Percentiles rank a stretch among this genome's conserved stretches.
phyloP scores from a whole-genome alignment of 2,329 filamentous ascomycete species.

The Cryoendolithus antarcticus region DNA sequence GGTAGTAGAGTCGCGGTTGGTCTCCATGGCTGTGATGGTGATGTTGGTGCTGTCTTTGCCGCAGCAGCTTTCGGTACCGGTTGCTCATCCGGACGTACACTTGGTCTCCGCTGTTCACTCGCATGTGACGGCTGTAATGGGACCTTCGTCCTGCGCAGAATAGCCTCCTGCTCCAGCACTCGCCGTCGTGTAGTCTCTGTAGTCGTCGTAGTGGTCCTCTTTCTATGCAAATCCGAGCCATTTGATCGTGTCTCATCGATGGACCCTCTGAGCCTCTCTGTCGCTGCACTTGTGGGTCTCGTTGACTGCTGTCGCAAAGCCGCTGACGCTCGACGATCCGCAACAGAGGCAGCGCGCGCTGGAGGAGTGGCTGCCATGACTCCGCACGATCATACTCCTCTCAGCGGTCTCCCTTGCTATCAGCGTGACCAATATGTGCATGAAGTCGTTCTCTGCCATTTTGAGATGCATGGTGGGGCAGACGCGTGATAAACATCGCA shows the following conservation, averaged over 20 bases:
- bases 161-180: conserved; percentile 3
- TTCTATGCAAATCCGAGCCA: conserved; percentile 1
- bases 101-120: conserved; percentile 3
- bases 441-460: too few relatives aligned
- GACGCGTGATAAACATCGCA: too few relatives aligned
- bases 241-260: conserved; percentile 8
- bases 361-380: conserved; percentile 17
- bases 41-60: background rate
- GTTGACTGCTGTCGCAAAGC: conserved; percentile 14
- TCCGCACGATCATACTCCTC: background rate
- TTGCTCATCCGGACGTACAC: conserved; percentile 2
- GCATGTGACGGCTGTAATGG: conserved; percentile 2
- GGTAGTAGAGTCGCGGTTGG: conserved; percentile 67
- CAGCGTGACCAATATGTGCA: too few relatives aligned
- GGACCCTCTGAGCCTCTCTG: conserved; percentile 5
- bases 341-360: conserved; percentile 14
- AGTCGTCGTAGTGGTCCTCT: conserved; percentile 3
- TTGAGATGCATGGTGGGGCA: too few relatives aligned
- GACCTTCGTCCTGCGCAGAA: conserved; percentile 3
- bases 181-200: conserved; percentile 5
- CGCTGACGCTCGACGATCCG: conserved; percentile 17
- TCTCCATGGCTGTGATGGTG: conserved; percentile 46
- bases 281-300: conserved; percentile 13
- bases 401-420: too few relatives aligned
- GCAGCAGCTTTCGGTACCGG: conserved; percentile 1